A percentile compares a stretch with the other conserved stretches of the same genome.
These are phyloP conservation scores for Penicillium cinerascens DNA, from an alignment of 495 filamentous ascomycete genomes.

Conservation along the genomic window DNA sequence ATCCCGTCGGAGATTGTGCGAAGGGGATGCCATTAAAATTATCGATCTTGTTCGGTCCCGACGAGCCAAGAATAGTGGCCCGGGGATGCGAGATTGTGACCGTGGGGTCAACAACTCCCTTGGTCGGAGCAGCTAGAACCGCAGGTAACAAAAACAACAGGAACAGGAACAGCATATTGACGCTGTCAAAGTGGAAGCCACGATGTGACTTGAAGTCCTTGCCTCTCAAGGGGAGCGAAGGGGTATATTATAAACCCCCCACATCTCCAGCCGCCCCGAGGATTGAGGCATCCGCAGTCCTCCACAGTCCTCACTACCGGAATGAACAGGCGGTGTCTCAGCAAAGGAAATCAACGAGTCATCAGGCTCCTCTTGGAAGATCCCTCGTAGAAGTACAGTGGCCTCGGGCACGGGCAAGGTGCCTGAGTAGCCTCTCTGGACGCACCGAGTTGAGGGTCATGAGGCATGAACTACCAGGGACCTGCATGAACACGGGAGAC, in stretches of 20 bases:
- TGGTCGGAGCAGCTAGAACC: slow-evolving; percentile 17
- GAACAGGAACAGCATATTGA: slow-evolving; percentile 7
- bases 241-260: not conserved
- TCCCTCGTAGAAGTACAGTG: not conserved
- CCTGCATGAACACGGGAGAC: not conserved
- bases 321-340: slow-evolving; percentile 11
- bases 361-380: not conserved
- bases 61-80: slow-evolving; percentile 51
- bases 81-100: slow-evolving; percentile 44
- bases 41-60: slow-evolving; percentile 32
- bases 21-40: slow-evolving; percentile 64
- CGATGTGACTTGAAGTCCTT: not conserved
- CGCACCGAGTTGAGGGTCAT: slow-evolving; percentile 3
- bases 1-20: slow-evolving; percentile 56
- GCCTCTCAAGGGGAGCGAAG: not conserved
- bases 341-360: not conserved
- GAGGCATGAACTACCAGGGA: not conserved
- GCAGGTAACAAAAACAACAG: slow-evolving; percentile 3
- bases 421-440: not conserved
- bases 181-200: not conserved
- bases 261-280: not conserved
- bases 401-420: not conserved
- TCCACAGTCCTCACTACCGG: not conserved
- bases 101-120: slow-evolving; percentile 26
- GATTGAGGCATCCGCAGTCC: not conserved